Percentiles rank a stretch among this genome's conserved stretches.
Conservation (phyloP, 371 early-diverging fungal species). For the Mucor indicus region DNA sequence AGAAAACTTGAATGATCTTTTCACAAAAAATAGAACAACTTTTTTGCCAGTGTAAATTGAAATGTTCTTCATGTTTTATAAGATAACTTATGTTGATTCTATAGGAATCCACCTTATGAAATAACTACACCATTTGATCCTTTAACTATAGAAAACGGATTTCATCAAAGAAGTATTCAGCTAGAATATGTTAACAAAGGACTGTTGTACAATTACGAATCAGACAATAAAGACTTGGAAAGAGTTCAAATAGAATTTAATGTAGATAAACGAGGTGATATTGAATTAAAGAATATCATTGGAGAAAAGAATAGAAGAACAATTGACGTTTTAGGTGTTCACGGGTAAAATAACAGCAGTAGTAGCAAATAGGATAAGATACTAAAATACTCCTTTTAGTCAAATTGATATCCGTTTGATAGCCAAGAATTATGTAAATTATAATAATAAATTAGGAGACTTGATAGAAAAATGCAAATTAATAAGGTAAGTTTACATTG, state of each 20-base stretch:
- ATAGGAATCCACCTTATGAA: constrained; percentile 28
- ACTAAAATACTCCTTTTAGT: constrained; percentile 11
- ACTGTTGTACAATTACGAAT: neutral
- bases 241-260: constrained; percentile 28
- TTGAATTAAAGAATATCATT: constrained; percentile 12
- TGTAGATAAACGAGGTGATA: constrained; percentile 22
- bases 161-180: constrained; percentile 25
- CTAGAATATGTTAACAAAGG: constrained; percentile 27
- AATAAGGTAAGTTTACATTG: constrained; percentile 12
- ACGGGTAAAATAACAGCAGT: constrained; percentile 17
- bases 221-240: constrained; percentile 1
- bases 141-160: constrained; percentile 7
- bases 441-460: constrained; percentile 4
- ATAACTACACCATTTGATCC: constrained; percentile 24
- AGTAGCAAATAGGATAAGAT: neutral
- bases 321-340: constrained; percentile 23
- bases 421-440: constrained; percentile 19
- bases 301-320: constrained; percentile 27
- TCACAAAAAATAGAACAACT: constrained; percentile 14
- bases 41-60: constrained; percentile 25
- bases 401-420: constrained; percentile 31
- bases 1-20: constrained; percentile 2
- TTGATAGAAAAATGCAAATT: constrained; percentile 19
- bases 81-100: neutral
- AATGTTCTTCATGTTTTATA: neutral